Percentiles rank a stretch among this genome's conserved stretches.
phyloP scores from a whole-genome alignment of 768 basidiomycete species.

The Mycena leptocephala region DNA sequence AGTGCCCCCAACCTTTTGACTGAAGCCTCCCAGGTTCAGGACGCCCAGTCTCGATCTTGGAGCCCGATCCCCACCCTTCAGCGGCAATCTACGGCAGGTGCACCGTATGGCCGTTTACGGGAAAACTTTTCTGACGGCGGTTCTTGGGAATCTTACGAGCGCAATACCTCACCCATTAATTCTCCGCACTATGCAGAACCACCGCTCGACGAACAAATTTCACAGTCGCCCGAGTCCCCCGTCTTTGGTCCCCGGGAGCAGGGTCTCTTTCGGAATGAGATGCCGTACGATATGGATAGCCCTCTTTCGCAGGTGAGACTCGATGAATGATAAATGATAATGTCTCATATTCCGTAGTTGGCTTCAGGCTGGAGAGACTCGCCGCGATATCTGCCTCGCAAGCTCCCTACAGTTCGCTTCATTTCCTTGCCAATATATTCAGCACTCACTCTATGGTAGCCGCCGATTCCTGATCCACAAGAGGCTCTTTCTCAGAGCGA shows the following conservation, averaged over 20 bases:
- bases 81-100: not conserved
- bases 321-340: not conserved
- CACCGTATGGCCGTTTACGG: not conserved
- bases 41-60: slow-evolving; percentile 19
- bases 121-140: slow-evolving; percentile 16
- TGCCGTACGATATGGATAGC: slow-evolving; percentile 31
- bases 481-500: not conserved
- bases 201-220: not conserved
- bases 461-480: not conserved
- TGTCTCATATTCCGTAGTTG: slow-evolving; percentile 11
- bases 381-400: slow-evolving; percentile 1
- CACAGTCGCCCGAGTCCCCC: slow-evolving; percentile 13
- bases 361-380: slow-evolving; percentile 25
- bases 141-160: slow-evolving; percentile 25
- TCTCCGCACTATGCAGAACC: not conserved
- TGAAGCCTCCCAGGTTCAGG: not conserved
- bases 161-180: not conserved
- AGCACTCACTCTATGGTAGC: not conserved
- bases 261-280: slow-evolving; percentile 29
- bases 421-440: not conserved
- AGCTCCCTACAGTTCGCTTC: slow-evolving; percentile 11
- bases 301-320: slow-evolving; percentile 30
- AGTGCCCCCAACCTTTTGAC: slow-evolving; percentile 18
- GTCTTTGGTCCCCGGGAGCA: slow-evolving; percentile 27
- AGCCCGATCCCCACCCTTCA: slow-evolving; percentile 19